Conservation (phyloP, 257 asterid genomes). For the Plantago elongata region DNA sequence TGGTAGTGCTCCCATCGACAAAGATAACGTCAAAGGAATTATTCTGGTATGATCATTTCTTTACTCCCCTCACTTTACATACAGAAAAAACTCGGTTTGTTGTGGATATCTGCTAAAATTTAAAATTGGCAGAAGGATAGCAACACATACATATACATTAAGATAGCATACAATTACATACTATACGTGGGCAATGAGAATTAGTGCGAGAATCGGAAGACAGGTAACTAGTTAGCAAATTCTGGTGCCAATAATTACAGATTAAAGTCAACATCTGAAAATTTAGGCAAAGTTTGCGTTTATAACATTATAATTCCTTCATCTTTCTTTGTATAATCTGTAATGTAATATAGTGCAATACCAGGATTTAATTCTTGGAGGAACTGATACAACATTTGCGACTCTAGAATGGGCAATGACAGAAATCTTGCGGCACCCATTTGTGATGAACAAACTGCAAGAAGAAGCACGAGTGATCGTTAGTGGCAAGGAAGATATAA, state of each 20-base stretch:
- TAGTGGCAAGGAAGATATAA: constrained; percentile 17
- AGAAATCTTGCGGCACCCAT: constrained; percentile 21
- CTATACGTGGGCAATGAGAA: too few relatives aligned
- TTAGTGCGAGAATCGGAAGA: too few relatives aligned
- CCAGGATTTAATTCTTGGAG: constrained; percentile 23
- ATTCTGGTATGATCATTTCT: background rate
- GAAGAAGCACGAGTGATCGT: constrained; percentile 19
- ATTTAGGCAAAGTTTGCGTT: too few relatives aligned
- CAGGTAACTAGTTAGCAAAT: too few relatives aligned
- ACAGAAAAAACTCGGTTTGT: too few relatives aligned
- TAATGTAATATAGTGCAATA: background rate
- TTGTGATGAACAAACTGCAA: constrained; percentile 25
- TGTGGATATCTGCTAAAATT: too few relatives aligned
- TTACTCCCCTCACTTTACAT: background rate
- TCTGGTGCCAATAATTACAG: too few relatives aligned
- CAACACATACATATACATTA: too few relatives aligned
- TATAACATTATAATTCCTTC: background rate
- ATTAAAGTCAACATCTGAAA: too few relatives aligned
- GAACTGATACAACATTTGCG: constrained; percentile 23
- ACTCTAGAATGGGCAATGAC: constrained; percentile 30
- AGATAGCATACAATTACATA: too few relatives aligned
- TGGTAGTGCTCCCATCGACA: background rate
- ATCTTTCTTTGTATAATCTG: background rate
- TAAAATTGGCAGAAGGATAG: too few relatives aligned
- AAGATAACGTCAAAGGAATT: constrained; percentile 28